phyloP scores from a whole-genome alignment of 345 rosid genomes.

The Brassica rapa region DNA sequence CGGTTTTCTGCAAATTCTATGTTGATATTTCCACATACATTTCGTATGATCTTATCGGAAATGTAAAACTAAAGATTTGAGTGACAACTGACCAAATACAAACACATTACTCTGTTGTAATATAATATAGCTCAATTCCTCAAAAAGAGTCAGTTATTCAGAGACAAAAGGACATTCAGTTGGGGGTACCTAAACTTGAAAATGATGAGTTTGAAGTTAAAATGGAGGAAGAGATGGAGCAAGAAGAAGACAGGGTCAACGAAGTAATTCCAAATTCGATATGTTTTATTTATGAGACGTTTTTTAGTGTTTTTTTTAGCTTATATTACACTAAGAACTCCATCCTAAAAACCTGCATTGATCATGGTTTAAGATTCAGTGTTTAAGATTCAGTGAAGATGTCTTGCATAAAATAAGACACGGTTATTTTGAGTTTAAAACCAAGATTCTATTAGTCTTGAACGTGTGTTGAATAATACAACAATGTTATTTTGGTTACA shows the following conservation, averaged over 20 bases:
- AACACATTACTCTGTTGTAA: background rate
- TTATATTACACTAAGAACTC: too few species aligned
- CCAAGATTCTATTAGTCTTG: constrained; percentile 12
- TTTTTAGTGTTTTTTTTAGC: too few species aligned
- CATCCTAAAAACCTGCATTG: too few species aligned
- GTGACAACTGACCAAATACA: background rate
- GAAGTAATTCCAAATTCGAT: constrained; percentile 1
- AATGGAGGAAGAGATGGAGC: constrained; percentile 12
- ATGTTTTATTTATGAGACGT: too few species aligned
- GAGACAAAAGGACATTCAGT: background rate
- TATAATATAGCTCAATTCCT: constrained; percentile 25
- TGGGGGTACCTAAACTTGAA: constrained; percentile 13
- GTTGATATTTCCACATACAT: background rate
- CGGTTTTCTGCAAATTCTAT: background rate
- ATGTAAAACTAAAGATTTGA: background rate
- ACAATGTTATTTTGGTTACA: constrained; percentile 8
- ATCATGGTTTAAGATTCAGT: too few species aligned
- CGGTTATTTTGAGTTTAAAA: background rate
- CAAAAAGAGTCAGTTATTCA: constrained; percentile 10
- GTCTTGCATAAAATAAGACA: background rate
- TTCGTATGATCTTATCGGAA: background rate
- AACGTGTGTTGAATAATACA: constrained; percentile 5
- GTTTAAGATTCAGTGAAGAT: too few species aligned
- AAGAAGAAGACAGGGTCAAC: constrained; percentile 8
- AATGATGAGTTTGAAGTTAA: constrained; percentile 19